Percentiles rank a stretch among this genome's conserved stretches.
phyloP scores from a whole-genome alignment of 2,329 filamentous ascomycete genomes.

The Penicillium sclerotigenum region DNA sequence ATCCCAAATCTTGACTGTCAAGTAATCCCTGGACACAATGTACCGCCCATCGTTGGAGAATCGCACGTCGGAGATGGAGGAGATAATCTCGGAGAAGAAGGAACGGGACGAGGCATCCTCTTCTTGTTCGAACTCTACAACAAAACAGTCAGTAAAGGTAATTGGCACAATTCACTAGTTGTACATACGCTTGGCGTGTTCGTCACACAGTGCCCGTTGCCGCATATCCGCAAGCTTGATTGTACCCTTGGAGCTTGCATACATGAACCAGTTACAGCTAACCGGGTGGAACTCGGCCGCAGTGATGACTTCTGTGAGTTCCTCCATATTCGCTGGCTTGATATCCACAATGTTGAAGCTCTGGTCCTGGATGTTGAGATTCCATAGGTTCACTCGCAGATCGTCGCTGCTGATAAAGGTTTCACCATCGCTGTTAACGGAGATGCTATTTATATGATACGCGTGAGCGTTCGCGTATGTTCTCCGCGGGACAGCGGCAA shows the following conservation, averaged over 20 bases:
- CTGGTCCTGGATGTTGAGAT: slow-evolving; percentile 97
- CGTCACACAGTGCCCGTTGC: slow-evolving; percentile 90
- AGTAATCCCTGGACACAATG: slow-evolving; percentile 94
- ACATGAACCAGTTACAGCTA: slow-evolving; percentile 99
- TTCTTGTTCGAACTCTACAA: slow-evolving; percentile 93
- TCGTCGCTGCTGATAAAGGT: slow-evolving; percentile 99
- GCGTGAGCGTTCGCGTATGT: slow-evolving; percentile 98
- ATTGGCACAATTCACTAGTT: slow-evolving; percentile 7
- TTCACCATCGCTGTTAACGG: slow-evolving; percentile 99
- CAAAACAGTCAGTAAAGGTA: background rate
- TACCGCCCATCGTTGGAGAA: slow-evolving; percentile 96
- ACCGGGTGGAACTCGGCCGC: slow-evolving; percentile 95
- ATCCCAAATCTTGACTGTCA: slow-evolving; percentile 99
- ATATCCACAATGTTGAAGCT: slow-evolving; percentile 99
- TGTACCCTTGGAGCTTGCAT: slow-evolving; percentile 96
- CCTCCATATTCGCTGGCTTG: slow-evolving; percentile 99
- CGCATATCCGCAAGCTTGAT: slow-evolving; percentile 99
- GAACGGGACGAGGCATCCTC: slow-evolving; percentile 95
- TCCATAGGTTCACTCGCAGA: slow-evolving; percentile 96
- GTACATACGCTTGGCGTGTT: slow-evolving; percentile 84
- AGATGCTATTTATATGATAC: slow-evolving; percentile 99
- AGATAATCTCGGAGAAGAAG: slow-evolving; percentile 99
- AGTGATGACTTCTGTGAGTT: slow-evolving; percentile 97
- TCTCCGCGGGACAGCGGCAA: slow-evolving; percentile 90
- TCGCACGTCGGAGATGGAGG: slow-evolving; percentile 96